phyloP scores from a whole-genome alignment of 1,139 yeast species.

The Arxiozyma slooffiae region DNA sequence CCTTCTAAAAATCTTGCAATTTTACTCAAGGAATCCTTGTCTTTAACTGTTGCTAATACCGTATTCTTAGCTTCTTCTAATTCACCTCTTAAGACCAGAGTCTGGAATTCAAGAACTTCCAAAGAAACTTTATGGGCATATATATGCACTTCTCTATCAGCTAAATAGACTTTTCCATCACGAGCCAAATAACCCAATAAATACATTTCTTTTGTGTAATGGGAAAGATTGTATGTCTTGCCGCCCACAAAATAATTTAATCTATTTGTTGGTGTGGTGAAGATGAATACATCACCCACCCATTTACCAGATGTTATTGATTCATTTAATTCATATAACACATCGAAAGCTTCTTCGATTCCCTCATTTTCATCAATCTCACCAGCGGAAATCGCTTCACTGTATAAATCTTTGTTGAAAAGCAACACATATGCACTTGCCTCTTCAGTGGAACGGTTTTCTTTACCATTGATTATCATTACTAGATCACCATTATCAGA shows the following conservation, averaged over 20 bases:
- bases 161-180: constrained; percentile 79
- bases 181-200: constrained; percentile 82
- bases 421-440: constrained; percentile 75
- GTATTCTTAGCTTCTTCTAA: constrained; percentile 59
- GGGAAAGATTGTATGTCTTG: constrained; percentile 82
- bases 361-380: constrained; percentile 73
- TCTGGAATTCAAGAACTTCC: constrained; percentile 86
- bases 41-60: constrained; percentile 51
- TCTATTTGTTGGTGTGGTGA: constrained; percentile 77
- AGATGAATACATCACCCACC: constrained; percentile 94
- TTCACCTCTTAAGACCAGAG: constrained; percentile 90
- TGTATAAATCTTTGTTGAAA: constrained; percentile 59
- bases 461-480: constrained; percentile 52
- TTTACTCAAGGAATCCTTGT: constrained; percentile 65
- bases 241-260: constrained; percentile 93
- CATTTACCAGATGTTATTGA: constrained; percentile 81
- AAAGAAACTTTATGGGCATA: constrained; percentile 74
- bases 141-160: constrained; percentile 82
- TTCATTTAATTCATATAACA: constrained; percentile 72
- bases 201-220: constrained; percentile 81
- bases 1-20: constrained; percentile 89
- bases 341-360: constrained; percentile 76
- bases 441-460: constrained; percentile 19
- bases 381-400: constrained; percentile 51
- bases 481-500: constrained; percentile 87